These are phyloP conservation scores for Pseudogymnoascus sp. DNA, from an alignment of 2,329 filamentous ascomycete genomes.

Conservation along the genomic window DNA sequence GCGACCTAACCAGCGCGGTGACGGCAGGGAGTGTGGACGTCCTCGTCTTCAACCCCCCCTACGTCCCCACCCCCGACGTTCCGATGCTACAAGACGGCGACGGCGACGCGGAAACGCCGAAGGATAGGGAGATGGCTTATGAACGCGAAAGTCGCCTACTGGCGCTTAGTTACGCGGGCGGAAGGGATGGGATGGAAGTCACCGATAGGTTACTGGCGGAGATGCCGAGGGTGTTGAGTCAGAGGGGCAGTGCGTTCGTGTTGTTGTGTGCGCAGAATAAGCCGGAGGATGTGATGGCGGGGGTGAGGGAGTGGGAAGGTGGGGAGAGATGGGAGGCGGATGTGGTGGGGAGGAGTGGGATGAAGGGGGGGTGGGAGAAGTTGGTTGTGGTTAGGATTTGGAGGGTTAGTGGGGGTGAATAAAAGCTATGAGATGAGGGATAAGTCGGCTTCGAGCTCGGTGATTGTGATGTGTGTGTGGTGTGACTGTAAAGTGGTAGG, in stretches of 20 bases:
- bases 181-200: constrained; percentile 85
- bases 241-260: constrained; percentile 76
- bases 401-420: constrained; percentile 36
- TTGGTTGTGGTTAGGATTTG: constrained; percentile 83
- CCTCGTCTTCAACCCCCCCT: constrained; percentile 92
- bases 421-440: too few relatives aligned
- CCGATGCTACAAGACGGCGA: constrained; percentile 40
- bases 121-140: constrained; percentile 39
- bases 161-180: constrained; percentile 81
- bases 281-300: constrained; percentile 62
- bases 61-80: constrained; percentile 76
- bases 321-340: constrained; percentile 60
- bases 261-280: constrained; percentile 86
- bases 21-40: constrained; percentile 60
- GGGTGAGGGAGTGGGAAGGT: constrained; percentile 44
- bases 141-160: constrained; percentile 78
- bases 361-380: constrained; percentile 89
- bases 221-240: constrained; percentile 55
- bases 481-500: not conserved
- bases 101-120: constrained; percentile 18
- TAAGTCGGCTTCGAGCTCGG: not conserved
- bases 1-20: constrained; percentile 60
- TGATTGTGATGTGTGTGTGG: not conserved
- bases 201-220: constrained; percentile 69
- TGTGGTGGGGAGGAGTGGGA: constrained; percentile 74